These are phyloP conservation scores for Tolypocladium ophioglossoides DNA, from an alignment of 2,329 filamentous ascomycete genomes.

Conservation along the genomic window DNA sequence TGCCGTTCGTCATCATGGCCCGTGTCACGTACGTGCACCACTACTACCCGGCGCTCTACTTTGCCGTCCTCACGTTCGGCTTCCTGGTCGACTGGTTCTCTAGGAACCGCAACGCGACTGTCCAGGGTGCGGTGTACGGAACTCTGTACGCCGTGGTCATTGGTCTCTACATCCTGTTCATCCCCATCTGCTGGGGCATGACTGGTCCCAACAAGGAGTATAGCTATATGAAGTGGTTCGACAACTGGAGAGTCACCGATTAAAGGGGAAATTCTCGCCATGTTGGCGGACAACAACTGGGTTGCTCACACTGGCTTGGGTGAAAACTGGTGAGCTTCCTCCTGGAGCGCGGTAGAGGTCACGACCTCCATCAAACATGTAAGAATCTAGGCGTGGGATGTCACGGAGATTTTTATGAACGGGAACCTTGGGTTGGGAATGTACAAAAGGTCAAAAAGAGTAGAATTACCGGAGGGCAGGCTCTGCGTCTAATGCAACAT, in stretches of 20 bases:
- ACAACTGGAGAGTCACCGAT: conserved; percentile 74
- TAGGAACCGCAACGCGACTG: conserved; percentile 48
- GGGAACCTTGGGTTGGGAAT: conserved; percentile 10
- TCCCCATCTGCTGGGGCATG: conserved; percentile 96
- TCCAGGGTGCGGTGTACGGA: conserved; percentile 62
- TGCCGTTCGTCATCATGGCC: conserved; percentile 94
- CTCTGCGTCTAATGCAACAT: conserved; percentile 19
- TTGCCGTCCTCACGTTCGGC: conserved; percentile 80
- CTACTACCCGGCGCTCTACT: conserved; percentile 97
- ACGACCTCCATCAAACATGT: conserved; percentile 3
- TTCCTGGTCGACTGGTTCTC: conserved; percentile 84
- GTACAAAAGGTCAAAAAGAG: conserved; percentile 9
- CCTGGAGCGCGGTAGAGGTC: background rate
- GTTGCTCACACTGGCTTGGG: background rate
- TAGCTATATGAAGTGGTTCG: conserved; percentile 89
- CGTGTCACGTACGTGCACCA: conserved; percentile 99
- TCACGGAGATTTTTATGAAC: conserved; percentile 9
- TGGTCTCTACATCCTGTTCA: conserved; percentile 80
- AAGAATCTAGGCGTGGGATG: conserved; percentile 7
- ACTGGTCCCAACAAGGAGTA: conserved; percentile 74
- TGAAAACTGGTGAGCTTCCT: background rate
- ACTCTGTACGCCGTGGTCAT: conserved; percentile 64
- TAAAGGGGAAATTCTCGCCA: conserved; percentile 11
- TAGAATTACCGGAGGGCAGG: conserved; percentile 9
- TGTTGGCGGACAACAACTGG: conserved; percentile 1